Conservation (phyloP, 768 basidiomycete species). For the Russula ochroleuca region DNA sequence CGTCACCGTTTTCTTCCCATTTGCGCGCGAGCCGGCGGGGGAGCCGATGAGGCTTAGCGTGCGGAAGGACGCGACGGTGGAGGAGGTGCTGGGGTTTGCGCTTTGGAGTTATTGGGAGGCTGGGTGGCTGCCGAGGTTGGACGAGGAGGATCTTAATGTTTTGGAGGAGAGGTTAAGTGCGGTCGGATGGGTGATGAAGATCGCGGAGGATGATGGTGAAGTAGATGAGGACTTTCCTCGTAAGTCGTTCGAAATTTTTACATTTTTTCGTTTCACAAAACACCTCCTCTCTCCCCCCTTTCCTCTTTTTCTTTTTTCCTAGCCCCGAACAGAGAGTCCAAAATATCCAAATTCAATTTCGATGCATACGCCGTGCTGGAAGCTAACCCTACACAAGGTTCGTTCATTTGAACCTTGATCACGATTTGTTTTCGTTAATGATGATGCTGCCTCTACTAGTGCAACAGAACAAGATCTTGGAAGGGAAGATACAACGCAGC, state of each 20-base stretch:
- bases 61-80: constrained; percentile 82
- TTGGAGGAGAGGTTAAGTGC: constrained; percentile 68
- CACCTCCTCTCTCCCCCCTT: not conserved
- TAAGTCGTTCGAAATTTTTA: constrained; percentile 39
- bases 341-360: constrained; percentile 83
- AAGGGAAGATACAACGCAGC: constrained; percentile 75
- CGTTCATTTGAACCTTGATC: constrained; percentile 24
- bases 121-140: constrained; percentile 70
- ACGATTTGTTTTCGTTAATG: not conserved
- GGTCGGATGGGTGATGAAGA: constrained; percentile 87
- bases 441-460: constrained; percentile 37
- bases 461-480: constrained; percentile 75
- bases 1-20: constrained; percentile 83
- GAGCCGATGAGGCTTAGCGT: constrained; percentile 71
- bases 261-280: not conserved
- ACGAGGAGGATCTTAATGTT: constrained; percentile 58
- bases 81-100: constrained; percentile 93
- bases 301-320: not conserved
- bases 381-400: constrained; percentile 67
- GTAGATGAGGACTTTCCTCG: constrained; percentile 99
- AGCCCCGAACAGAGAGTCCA: constrained; percentile 88
- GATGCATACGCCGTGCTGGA: constrained; percentile 87
- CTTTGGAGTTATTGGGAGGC: constrained; percentile 94
- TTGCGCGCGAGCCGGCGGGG: constrained; percentile 56
- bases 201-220: constrained; percentile 96